Evolutionary conservation across 2,329 filamentous ascomycete species (phyloP).

Genomic region (Diaporthe destruens): DNA sequence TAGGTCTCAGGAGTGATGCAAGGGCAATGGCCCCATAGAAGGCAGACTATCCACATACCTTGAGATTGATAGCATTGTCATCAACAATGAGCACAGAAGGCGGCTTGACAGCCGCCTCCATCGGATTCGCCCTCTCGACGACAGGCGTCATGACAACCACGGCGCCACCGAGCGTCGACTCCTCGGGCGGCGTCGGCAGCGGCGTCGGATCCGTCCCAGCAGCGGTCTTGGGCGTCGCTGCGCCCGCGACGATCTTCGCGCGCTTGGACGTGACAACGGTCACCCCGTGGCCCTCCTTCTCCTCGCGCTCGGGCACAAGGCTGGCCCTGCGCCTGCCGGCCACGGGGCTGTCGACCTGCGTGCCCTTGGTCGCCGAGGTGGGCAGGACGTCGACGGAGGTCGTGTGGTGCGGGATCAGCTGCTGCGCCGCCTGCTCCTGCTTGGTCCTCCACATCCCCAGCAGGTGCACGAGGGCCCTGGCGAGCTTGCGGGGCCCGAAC

Average conservation of each 20-base stretch:
- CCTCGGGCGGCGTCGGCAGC: conserved; percentile 32
- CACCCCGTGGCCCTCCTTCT: conserved; percentile 1
- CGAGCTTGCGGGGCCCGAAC: conserved; percentile 55
- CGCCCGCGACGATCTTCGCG: not conserved
- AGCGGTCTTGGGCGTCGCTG: not conserved
- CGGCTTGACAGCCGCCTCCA: not conserved
- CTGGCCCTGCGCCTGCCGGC: not conserved
- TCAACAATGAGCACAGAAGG: conserved; percentile 53
- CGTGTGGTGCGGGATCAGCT: not conserved
- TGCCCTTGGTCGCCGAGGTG: conserved; percentile 6
- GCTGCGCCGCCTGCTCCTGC: conserved; percentile 28
- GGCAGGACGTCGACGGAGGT: conserved; percentile 7
- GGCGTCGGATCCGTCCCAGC: conserved; percentile 20
- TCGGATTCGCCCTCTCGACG: conserved; percentile 3
- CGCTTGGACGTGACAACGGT: conserved; percentile 8
- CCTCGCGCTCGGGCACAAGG: conserved; percentile 1
- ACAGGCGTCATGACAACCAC: not conserved
- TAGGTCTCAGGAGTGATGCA: too few relatives aligned
- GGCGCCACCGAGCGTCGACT: conserved; percentile 25
- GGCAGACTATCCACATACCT: conserved; percentile 36
- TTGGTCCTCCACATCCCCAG: conserved; percentile 39
- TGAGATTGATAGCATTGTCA: conserved; percentile 56
- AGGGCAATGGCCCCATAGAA: too few relatives aligned
- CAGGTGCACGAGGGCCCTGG: conserved; percentile 48
- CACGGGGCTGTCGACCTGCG: not conserved